Percentiles rank a stretch among this genome's conserved stretches.
Evolutionary conservation across 2,329 filamentous ascomycete genomes (phyloP).

Genomic region (Atkinsonella texensis): DNA sequence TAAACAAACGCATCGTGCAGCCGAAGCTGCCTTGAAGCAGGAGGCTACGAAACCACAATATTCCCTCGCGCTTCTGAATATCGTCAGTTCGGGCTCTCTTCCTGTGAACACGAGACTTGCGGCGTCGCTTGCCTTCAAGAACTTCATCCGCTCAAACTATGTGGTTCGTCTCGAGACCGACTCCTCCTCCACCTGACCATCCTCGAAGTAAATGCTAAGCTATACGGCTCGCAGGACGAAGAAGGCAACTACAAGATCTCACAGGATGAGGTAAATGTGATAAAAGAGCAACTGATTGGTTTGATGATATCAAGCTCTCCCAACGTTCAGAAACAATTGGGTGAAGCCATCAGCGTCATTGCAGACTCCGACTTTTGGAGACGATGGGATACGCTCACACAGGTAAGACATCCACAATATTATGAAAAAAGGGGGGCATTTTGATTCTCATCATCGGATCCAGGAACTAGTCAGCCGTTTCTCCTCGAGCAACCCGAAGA

Average conservation of each 20-base stretch:
- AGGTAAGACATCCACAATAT: constrained; percentile 34
- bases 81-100: constrained; percentile 65
- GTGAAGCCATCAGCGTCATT: constrained; percentile 93
- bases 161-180: constrained; percentile 40
- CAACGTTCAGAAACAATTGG: constrained; percentile 83
- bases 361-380: constrained; percentile 97
- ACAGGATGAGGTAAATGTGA: constrained; percentile 68
- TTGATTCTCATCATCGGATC: constrained; percentile 6
- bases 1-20: constrained; percentile 36
- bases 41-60: constrained; percentile 79
- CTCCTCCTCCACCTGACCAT: neutral
- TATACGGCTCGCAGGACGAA: constrained; percentile 50
- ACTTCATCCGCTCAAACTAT: constrained; percentile 92
- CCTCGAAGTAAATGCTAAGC: constrained; percentile 9
- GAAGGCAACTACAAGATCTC: constrained; percentile 88
- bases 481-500: constrained; percentile 64
- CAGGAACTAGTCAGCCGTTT: constrained; percentile 82
- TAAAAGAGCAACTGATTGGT: constrained; percentile 91
- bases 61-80: constrained; percentile 77
- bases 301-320: constrained; percentile 89
- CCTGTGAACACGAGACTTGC: constrained; percentile 72
- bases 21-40: constrained; percentile 66
- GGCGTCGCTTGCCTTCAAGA: constrained; percentile 93
- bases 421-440: neutral
- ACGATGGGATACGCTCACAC: constrained; percentile 89